A percentile compares a stretch with the other conserved stretches of the same genome.
Conservation (phyloP, 2,329 filamentous ascomycete species). For the Furcasterigmium furcatum region DNA sequence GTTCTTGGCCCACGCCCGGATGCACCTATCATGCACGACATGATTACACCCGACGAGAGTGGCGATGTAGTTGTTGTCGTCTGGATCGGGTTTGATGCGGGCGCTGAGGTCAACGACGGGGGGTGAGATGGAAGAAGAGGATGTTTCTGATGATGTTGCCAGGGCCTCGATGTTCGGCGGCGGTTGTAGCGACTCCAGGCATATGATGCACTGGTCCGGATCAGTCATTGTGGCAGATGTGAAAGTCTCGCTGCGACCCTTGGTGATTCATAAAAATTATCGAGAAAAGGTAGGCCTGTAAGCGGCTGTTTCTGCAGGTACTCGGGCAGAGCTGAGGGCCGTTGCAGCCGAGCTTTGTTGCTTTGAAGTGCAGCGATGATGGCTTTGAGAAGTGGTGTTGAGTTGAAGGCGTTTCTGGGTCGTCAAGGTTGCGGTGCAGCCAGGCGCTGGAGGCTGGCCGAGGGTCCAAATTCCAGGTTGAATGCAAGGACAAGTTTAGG, state of each 20-base stretch:
- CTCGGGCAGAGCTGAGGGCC: too few relatives aligned
- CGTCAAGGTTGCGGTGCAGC: too few relatives aligned
- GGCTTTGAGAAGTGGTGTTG: background rate
- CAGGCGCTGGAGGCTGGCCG: too few relatives aligned
- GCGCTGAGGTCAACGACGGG: background rate
- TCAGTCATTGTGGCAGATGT: constrained; percentile 44
- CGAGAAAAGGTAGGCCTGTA: constrained; percentile 6
- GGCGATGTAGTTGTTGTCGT: constrained; percentile 46
- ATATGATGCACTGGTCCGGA: constrained; percentile 68
- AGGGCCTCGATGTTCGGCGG: constrained; percentile 20
- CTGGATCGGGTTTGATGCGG: constrained; percentile 2
- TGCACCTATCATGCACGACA: constrained; percentile 86
- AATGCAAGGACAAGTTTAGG: too few relatives aligned
- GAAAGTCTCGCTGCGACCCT: constrained; percentile 27
- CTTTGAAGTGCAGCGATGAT: background rate
- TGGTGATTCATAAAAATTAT: constrained; percentile 45
- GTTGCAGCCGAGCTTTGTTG: too few relatives aligned
- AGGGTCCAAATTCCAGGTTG: too few relatives aligned
- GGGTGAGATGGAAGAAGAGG: constrained; percentile 10
- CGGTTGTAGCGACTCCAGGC: constrained; percentile 56
- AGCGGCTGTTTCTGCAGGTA: constrained; percentile 1
- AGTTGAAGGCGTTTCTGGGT: too few relatives aligned
- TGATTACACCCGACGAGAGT: constrained; percentile 78
- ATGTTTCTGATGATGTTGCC: constrained; percentile 9
- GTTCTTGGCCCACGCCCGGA: constrained; percentile 92